phyloP scores from a whole-genome alignment of 1,139 yeast species.

The Blastobotrys apis region DNA sequence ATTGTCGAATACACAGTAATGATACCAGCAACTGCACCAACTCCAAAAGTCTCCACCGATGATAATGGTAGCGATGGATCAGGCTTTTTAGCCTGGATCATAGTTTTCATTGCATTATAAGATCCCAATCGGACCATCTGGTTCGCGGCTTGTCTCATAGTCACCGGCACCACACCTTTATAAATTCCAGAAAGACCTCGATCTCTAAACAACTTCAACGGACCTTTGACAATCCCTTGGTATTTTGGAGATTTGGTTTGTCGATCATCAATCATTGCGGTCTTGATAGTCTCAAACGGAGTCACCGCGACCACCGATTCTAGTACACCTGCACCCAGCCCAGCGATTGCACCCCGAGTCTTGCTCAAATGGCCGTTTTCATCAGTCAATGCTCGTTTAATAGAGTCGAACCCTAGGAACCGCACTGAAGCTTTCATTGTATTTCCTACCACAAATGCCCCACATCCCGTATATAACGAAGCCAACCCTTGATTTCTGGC shows the following conservation, averaged over 20 bases:
- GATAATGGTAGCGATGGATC: constrained; percentile 62
- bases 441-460: constrained; percentile 93
- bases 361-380: constrained; percentile 84
- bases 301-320: constrained; percentile 94
- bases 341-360: constrained; percentile 88
- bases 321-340: constrained; percentile 90
- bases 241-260: constrained; percentile 73
- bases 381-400: constrained; percentile 72
- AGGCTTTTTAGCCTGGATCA: constrained; percentile 60
- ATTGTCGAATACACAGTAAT: constrained; percentile 93
- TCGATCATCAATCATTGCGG: constrained; percentile 91
- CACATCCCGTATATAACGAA: constrained; percentile 91
- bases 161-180: constrained; percentile 87
- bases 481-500: constrained; percentile 76
- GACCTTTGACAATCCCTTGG: constrained; percentile 59
- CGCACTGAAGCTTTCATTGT: constrained; percentile 94
- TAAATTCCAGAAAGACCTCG: constrained; percentile 81
- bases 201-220: constrained; percentile 62
- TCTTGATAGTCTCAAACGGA: constrained; percentile 94
- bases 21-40: constrained; percentile 90
- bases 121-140: constrained; percentile 93
- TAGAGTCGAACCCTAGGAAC: constrained; percentile 86
- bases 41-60: constrained; percentile 73
- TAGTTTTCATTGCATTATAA: constrained; percentile 79
- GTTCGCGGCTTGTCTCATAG: constrained; percentile 92